A percentile compares a stretch with the other conserved stretches of the same genome.
These are phyloP conservation scores for Crithidia bombi DNA, from an alignment of 208 protist species.

Conservation along the genomic window DNA sequence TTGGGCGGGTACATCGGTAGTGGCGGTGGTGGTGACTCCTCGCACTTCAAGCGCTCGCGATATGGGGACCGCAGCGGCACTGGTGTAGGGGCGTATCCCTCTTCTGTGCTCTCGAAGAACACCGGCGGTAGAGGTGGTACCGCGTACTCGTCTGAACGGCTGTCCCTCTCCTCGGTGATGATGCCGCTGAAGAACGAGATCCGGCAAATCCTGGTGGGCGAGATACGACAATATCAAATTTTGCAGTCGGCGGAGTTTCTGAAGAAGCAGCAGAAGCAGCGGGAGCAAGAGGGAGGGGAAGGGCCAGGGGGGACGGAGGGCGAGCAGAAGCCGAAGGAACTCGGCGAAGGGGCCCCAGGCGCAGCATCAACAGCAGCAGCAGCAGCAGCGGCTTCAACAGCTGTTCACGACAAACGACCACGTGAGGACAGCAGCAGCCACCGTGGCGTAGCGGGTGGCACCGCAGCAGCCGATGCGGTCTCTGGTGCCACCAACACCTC, in stretches of 20 bases:
- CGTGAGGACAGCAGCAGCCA: background rate
- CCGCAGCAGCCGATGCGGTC: background rate
- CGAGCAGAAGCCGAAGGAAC: background rate
- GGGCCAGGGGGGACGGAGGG: background rate
- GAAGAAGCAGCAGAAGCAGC: conserved; percentile 12
- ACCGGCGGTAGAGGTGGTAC: background rate
- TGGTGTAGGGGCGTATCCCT: background rate
- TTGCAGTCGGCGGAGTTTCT: conserved; percentile 21
- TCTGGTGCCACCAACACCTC: background rate
- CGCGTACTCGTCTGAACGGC: background rate
- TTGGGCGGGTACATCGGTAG: background rate
- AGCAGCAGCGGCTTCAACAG: background rate
- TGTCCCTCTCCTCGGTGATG: conserved; percentile 23
- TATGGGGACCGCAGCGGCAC: background rate
- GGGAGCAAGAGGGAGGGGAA: background rate
- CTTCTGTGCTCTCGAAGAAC: no score
- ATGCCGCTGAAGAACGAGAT: conserved; percentile 54
- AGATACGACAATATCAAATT: conserved; percentile 52
- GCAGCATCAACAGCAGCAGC: background rate
- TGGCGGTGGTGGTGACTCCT: background rate
- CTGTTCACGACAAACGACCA: conserved; percentile 1
- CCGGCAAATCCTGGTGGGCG: conserved; percentile 48
- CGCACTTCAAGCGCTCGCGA: conserved; percentile 5
- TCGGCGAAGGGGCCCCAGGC: no score
- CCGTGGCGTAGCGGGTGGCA: background rate